A percentile compares a stretch with the other conserved stretches of the same genome.
Conservation (phyloP, 345 rosid species). For the Crucihimalaya himalaica region DNA sequence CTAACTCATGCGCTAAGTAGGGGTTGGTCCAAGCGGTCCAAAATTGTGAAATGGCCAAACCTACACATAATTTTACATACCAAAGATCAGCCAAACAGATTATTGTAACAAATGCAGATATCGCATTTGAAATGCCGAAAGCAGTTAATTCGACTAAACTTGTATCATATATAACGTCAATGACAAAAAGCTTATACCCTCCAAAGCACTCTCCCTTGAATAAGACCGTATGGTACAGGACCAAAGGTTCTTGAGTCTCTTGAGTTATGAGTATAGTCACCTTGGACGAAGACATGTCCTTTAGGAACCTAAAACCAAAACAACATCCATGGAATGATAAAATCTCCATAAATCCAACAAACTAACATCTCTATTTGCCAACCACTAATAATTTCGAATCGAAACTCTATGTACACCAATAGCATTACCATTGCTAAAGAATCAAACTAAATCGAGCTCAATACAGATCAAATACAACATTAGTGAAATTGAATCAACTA, state of each 20-base stretch:
- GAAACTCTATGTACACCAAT: not conserved
- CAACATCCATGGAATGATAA: not conserved
- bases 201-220: constrained; percentile 62
- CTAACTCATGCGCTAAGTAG: not conserved
- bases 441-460: not conserved
- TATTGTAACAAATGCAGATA: not conserved
- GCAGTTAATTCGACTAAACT: not conserved
- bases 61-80: constrained; percentile 36
- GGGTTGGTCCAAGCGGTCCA: constrained; percentile 43
- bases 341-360: not conserved
- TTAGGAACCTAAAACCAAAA: constrained; percentile 54
- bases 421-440: not conserved
- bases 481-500: not conserved
- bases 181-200: constrained; percentile 47
- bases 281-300: constrained; percentile 75
- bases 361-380: not conserved
- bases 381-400: not conserved
- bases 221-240: constrained; percentile 72
- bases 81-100: not conserved
- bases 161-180: not conserved
- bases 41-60: constrained; percentile 62
- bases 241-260: constrained; percentile 77
- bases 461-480: not conserved
- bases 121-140: not conserved
- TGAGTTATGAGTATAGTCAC: constrained; percentile 62